Conservation (phyloP, 192 early-diverging fungal species). For the Thamnidium elegans region DNA sequence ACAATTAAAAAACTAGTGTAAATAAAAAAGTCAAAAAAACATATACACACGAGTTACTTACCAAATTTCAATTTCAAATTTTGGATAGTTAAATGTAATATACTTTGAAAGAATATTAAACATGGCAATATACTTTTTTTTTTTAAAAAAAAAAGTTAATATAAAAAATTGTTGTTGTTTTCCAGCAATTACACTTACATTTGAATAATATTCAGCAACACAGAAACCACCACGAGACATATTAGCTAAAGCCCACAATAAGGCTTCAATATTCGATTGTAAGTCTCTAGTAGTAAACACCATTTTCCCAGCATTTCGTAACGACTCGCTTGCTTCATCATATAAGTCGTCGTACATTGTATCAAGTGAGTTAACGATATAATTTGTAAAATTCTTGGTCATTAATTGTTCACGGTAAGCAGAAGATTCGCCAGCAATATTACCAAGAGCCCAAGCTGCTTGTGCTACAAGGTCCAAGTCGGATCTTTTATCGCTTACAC, state of each 20-base stretch:
- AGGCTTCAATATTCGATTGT: slow-evolving; percentile 22
- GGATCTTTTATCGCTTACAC: not conserved
- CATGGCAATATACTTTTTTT: slow-evolving; percentile 5
- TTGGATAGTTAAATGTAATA: slow-evolving; percentile 2
- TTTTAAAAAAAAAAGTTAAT: not conserved
- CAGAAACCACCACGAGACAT: slow-evolving; percentile 40
- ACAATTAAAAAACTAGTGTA: not conserved
- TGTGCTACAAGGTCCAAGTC: slow-evolving; percentile 25
- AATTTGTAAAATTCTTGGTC: slow-evolving; percentile 7
- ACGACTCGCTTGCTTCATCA: not conserved
- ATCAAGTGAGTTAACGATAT: slow-evolving; percentile 16
- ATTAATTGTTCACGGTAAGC: slow-evolving; percentile 24
- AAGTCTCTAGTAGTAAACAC: slow-evolving; percentile 1
- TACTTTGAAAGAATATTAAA: slow-evolving; percentile 2
- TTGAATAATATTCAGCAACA: slow-evolving; percentile 20
- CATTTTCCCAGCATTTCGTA: not conserved
- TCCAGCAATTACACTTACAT: slow-evolving; percentile 1
- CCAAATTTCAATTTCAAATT: slow-evolving; percentile 5
- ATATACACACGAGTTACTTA: not conserved
- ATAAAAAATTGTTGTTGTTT: not conserved
- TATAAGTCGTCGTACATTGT: slow-evolving; percentile 10
- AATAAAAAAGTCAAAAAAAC: not conserved
- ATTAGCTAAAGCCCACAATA: slow-evolving; percentile 36
- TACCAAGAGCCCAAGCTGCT: slow-evolving; percentile 39
- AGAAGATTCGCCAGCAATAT: slow-evolving; percentile 35